Percentiles rank a stretch among this genome's conserved stretches.
Evolutionary conservation across 345 rosid genomes (phyloP).

Genomic region (Lepidium africanum): DNA sequence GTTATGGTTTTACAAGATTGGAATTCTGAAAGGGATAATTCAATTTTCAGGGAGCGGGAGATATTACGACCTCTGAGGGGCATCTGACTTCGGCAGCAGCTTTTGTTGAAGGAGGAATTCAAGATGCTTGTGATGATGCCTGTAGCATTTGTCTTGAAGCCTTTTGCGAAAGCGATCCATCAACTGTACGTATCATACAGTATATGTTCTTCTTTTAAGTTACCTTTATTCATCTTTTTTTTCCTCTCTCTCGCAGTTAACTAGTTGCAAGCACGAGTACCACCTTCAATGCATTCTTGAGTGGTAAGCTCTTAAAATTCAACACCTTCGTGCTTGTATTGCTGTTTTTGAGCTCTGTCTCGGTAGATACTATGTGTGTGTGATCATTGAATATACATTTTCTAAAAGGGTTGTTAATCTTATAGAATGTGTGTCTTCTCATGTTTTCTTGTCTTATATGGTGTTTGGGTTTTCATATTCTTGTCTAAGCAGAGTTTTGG

Average conservation of each 20-base stretch:
- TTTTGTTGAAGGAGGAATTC: conserved; percentile 95
- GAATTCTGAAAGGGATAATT: not conserved
- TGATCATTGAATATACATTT: not conserved
- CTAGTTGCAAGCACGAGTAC: conserved; percentile 88
- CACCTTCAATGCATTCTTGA: conserved; percentile 98
- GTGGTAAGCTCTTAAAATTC: conserved; percentile 41
- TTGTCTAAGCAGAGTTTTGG: not conserved
- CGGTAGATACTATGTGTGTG: not conserved
- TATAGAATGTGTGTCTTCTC: not conserved
- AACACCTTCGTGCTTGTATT: no score
- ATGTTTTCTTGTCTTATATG: not conserved
- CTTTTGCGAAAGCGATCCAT: conserved; percentile 77
- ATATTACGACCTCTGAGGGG: conserved; percentile 44
- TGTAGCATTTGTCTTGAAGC: conserved; percentile 97
- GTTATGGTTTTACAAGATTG: not conserved
- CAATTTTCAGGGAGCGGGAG: conserved; percentile 41
- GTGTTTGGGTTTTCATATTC: not conserved
- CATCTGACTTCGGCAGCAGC: conserved; percentile 88
- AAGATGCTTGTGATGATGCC: conserved; percentile 93
- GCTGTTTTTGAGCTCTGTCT: not conserved
- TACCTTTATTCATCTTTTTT: not conserved
- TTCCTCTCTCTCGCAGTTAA: conserved; percentile 39
- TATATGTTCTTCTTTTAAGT: not conserved
- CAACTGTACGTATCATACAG: conserved; percentile 43
- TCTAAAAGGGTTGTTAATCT: not conserved